Conservation (phyloP, 106 monocot genomes). For the Gastrodia elata region DNA sequence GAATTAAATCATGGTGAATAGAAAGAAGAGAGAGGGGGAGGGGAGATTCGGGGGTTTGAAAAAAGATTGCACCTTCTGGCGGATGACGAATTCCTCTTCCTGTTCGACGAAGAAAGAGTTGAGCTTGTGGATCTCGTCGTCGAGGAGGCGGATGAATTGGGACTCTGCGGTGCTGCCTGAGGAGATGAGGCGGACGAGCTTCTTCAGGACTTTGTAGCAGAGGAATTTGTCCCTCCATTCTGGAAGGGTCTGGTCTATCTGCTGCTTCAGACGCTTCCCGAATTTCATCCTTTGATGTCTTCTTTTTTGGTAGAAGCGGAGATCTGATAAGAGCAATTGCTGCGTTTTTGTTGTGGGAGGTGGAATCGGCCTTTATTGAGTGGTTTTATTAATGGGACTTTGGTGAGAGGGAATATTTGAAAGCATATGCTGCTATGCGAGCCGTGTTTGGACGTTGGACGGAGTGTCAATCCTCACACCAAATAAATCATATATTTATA, state of each 20-base stretch:
- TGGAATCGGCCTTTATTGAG: not conserved
- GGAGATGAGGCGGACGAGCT: conserved; percentile 49
- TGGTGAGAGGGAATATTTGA: conserved; percentile 15
- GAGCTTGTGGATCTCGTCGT: conserved; percentile 73
- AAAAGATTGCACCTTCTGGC: conserved; percentile 34
- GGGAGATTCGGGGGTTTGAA: too few species aligned
- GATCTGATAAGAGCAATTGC: not conserved
- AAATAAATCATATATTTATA: too few species aligned
- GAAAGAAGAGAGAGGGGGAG: not conserved
- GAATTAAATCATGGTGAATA: not conserved
- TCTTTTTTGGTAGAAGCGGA: not conserved
- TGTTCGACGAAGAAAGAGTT: conserved; percentile 81
- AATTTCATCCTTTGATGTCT: conserved; percentile 55
- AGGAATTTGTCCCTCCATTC: conserved; percentile 80
- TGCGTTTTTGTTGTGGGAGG: not conserved
- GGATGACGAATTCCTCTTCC: conserved; percentile 83
- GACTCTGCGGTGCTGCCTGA: conserved; percentile 17
- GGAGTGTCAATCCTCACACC: too few species aligned
- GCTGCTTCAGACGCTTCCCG: conserved; percentile 73
- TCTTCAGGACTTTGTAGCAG: conserved; percentile 81
- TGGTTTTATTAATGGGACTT: not conserved
- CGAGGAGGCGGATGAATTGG: conserved; percentile 47
- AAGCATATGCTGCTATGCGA: conserved; percentile 24
- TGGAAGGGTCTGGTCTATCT: conserved; percentile 75
- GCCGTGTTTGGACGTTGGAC: not conserved